Percentiles rank a stretch among this genome's conserved stretches.
Evolutionary conservation across 208 protist genomes (phyloP).

Genomic region (Spironucleus salmonicida): DNA sequence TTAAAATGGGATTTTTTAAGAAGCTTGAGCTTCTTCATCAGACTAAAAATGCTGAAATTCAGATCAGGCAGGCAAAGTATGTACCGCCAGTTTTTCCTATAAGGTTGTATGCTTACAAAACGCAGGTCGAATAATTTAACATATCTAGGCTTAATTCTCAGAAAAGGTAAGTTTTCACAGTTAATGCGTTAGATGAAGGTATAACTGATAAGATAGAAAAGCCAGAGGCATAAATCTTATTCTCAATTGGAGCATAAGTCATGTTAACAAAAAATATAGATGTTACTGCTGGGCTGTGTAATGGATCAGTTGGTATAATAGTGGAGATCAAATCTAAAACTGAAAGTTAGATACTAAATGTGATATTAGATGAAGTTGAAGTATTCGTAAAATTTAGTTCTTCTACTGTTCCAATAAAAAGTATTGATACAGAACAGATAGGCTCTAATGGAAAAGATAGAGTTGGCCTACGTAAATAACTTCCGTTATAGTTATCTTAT

Average conservation of each 20-base stretch:
- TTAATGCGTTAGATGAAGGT: background rate
- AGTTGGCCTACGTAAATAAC: background rate
- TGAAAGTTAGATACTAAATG: background rate
- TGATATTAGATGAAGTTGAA: background rate
- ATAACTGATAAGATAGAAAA: background rate
- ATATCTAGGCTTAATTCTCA: background rate
- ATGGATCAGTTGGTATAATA: background rate
- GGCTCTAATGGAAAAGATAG: background rate
- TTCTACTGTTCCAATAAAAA: background rate
- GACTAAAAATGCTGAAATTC: background rate
- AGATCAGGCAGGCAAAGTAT: background rate
- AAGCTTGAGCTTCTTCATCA: background rate
- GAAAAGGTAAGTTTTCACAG: background rate
- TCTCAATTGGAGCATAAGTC: slow-evolving; percentile 19
- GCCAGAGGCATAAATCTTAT: background rate
- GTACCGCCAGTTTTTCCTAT: background rate
- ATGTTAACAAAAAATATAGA: slow-evolving; percentile 22
- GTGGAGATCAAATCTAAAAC: background rate
- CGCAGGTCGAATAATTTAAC: background rate
- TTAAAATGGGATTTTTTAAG: background rate
- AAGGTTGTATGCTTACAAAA: background rate
- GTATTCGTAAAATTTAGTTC: background rate
- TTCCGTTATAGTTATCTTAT: background rate
- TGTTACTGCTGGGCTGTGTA: background rate
- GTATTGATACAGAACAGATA: background rate